These are phyloP conservation scores for Diaporthe vexans DNA, from an alignment of 2,329 filamentous ascomycete genomes.

Conservation along the genomic window DNA sequence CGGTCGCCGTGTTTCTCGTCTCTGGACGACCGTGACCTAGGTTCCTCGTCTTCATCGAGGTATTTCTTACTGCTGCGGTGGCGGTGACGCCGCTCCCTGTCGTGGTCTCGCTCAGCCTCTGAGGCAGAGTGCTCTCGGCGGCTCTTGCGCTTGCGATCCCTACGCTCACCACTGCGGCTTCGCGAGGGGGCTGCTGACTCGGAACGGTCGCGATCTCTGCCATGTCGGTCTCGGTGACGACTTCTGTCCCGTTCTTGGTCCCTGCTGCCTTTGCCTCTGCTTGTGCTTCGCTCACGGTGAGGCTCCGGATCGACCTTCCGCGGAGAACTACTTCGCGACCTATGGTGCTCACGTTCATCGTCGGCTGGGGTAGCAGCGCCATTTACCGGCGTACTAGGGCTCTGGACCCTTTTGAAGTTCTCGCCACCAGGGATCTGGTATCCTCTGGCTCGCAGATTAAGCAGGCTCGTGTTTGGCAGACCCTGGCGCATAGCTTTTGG, in stretches of 20 bases:
- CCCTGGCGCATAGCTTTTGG: slow-evolving; percentile 96
- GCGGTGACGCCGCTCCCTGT: slow-evolving; percentile 38
- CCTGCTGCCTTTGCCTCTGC: slow-evolving; percentile 42
- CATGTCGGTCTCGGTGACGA: slow-evolving; percentile 39
- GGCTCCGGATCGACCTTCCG: slow-evolving; percentile 44
- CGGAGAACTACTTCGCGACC: slow-evolving; percentile 64
- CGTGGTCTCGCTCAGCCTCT: slow-evolving; percentile 40
- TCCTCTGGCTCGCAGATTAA: slow-evolving; percentile 71
- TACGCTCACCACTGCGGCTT: slow-evolving; percentile 39
- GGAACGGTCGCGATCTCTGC: slow-evolving; percentile 36
- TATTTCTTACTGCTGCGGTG: slow-evolving; percentile 42
- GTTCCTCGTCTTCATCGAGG: slow-evolving; percentile 39
- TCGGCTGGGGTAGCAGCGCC: slow-evolving; percentile 40
- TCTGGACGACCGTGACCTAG: slow-evolving; percentile 36
- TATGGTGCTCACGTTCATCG: slow-evolving; percentile 50
- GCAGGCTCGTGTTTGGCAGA: slow-evolving; percentile 83
- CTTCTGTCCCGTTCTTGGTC: slow-evolving; percentile 38
- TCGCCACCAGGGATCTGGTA: slow-evolving; percentile 53
- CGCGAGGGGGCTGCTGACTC: slow-evolving; percentile 31
- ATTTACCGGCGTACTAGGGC: slow-evolving; percentile 43
- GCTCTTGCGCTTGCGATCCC: slow-evolving; percentile 41
- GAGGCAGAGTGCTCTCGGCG: slow-evolving; percentile 39
- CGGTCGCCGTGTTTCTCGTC: slow-evolving; percentile 42
- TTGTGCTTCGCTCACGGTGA: slow-evolving; percentile 46
- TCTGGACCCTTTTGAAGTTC: slow-evolving; percentile 53